These are phyloP conservation scores for Pontederia crassipes DNA, from an alignment of 176 grass and related monocot genomes.

Conservation along the genomic window DNA sequence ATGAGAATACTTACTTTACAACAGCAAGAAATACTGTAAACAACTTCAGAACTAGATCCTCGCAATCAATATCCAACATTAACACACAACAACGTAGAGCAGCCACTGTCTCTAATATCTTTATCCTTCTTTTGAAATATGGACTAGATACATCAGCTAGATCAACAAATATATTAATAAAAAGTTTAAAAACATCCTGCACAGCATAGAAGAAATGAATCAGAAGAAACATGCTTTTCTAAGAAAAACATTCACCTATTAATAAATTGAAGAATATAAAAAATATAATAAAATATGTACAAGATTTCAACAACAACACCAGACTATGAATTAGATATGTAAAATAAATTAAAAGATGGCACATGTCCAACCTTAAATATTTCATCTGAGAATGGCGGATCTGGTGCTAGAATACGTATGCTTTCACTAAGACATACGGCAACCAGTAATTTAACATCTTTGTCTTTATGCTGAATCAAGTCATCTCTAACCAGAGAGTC, in stretches of 20 bases:
- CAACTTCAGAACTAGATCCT: constrained; percentile 80
- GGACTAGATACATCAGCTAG: constrained; percentile 69
- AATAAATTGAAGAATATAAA: neutral
- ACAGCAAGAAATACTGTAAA: constrained; percentile 71
- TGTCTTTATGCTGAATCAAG: constrained; percentile 83
- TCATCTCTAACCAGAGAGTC: constrained; percentile 50
- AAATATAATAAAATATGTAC: neutral
- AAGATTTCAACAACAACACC: too few species aligned
- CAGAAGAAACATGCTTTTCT: neutral
- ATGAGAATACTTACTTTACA: constrained; percentile 42
- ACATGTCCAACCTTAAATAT: constrained; percentile 64
- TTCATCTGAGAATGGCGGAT: constrained; percentile 78
- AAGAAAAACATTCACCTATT: neutral
- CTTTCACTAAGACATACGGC: constrained; percentile 78
- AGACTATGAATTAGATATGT: neutral
- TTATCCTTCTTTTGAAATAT: constrained; percentile 83
- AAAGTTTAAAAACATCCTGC: constrained; percentile 89
- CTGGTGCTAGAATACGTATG: constrained; percentile 81
- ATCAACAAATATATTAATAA: constrained; percentile 69
- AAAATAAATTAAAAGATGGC: neutral
- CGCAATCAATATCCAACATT: constrained; percentile 78
- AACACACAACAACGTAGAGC: constrained; percentile 73
- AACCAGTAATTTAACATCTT: constrained; percentile 86
- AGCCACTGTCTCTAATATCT: constrained; percentile 85
- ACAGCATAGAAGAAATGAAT: constrained; percentile 14